Conservation (phyloP, 2,329 filamentous ascomycete species). For the Monilinia polystroma region DNA sequence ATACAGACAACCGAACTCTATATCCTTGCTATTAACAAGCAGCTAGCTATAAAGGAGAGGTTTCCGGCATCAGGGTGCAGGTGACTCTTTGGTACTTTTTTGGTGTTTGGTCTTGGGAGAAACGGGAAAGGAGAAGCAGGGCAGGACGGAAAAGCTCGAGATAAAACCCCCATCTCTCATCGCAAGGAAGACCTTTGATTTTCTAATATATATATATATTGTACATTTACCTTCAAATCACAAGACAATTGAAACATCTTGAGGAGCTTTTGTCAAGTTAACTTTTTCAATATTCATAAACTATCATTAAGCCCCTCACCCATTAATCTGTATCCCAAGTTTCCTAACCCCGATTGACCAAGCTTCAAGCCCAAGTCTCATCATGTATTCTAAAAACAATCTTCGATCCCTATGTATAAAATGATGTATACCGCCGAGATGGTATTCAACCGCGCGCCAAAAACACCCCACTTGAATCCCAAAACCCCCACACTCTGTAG, state of each 20-base stretch:
- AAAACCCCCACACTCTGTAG: slow-evolving; percentile 5
- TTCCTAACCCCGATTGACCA: not conserved
- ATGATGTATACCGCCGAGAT: not conserved
- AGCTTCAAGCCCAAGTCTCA: slow-evolving; percentile 9
- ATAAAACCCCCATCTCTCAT: too few species aligned
- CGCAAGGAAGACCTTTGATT: too few species aligned
- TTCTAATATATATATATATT: not conserved
- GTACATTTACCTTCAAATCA: not conserved
- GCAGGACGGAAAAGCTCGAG: too few species aligned
- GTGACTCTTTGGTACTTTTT: too few species aligned
- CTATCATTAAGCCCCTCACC: not conserved
- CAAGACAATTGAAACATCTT: not conserved
- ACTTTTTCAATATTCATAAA: slow-evolving; percentile 15
- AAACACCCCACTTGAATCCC: slow-evolving; percentile 9
- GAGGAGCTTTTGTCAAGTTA: not conserved
- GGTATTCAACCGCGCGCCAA: slow-evolving; percentile 15
- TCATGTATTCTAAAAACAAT: slow-evolving; percentile 7
- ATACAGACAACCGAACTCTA: too few species aligned
- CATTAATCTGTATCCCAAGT: not conserved
- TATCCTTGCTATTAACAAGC: too few species aligned
- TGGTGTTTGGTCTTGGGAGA: too few species aligned
- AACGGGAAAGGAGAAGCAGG: too few species aligned
- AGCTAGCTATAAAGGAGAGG: too few species aligned
- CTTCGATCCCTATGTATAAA: not conserved
- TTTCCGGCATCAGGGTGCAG: too few species aligned